Percentiles rank a stretch among this genome's conserved stretches.
These are phyloP conservation scores for Colletotrichum sp. DNA, from an alignment of 2,329 filamentous ascomycete species.

Conservation along the genomic window DNA sequence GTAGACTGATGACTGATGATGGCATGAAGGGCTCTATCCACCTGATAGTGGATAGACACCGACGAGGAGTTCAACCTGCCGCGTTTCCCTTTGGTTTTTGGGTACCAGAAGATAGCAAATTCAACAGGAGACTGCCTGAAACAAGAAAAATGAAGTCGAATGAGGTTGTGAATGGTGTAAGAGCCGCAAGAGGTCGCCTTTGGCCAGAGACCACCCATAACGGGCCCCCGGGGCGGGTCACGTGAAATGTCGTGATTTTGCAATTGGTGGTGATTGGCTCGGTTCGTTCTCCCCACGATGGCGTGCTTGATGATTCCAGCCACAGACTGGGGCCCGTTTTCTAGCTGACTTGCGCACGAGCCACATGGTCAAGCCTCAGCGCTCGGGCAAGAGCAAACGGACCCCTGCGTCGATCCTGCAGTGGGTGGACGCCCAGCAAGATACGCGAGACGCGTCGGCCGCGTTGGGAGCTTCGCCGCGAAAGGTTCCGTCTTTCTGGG, in stretches of 20 bases:
- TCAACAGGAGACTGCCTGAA: background rate
- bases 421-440: background rate
- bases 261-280: conserved; percentile 12
- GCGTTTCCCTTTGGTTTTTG: background rate
- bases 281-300: background rate
- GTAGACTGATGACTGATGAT: conserved; percentile 12
- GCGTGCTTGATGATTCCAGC: conserved; percentile 11
- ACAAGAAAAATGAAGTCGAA: background rate
- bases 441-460: conserved; percentile 1
- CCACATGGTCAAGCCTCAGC: background rate
- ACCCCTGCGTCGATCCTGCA: conserved; percentile 3
- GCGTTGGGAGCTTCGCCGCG: background rate
- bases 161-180: conserved; percentile 14
- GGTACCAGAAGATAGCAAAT: conserved; percentile 17
- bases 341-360: background rate
- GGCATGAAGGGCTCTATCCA: conserved; percentile 9
- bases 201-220: conserved; percentile 9
- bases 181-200: conserved; percentile 15
- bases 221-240: conserved; percentile 2
- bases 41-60: background rate
- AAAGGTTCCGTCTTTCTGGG: background rate
- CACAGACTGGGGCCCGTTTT: background rate
- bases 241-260: conserved; percentile 25
- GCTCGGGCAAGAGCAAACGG: background rate
- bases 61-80: conserved; percentile 17